Evolutionary conservation across 2,329 filamentous ascomycete species (phyloP), one percentile per base, ranked within the genome.

Genomic region (Helotiales sp.): DNA sequence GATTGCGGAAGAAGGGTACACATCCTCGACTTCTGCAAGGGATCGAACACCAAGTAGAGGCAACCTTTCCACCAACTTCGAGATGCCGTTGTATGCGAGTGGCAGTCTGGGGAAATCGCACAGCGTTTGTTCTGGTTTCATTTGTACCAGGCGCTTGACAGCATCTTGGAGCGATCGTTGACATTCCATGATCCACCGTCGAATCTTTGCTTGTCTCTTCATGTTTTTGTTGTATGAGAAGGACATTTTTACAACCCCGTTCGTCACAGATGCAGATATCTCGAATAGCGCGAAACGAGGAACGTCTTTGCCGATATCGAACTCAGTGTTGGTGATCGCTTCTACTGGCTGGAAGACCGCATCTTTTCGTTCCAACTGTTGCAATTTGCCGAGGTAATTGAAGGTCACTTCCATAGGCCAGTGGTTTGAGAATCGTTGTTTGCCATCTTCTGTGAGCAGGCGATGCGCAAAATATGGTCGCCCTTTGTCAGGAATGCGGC

Each of bases 311-410:
- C 66, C 61, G 17, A 43, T 43, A 43, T 43, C 40, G n/a, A 67
- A 64, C 32, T 66, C 64, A 30, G 28, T 59, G 5, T 24, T 24
- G 7, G 58, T 28, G 61, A 62, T 3, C 1, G 17, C 40, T 43
- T 20, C 40, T 20, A 43, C 40, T n/a, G 40, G 40, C 10, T 43
- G 40, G 40, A 76, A 70, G 6, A 81, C 69, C 61, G 78, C 74
- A 17, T 79, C 79, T 1, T 75, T 73, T 0, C 76, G 73, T 61
- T 84, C 82, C 1, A 83, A 74, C 40, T 83, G 80, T 68, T 84
- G 82, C 58, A 79, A 79, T 52, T 80, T 75, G 17, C 82, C 83
- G 0, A 80, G 76, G 66, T 84, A 86, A 72, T 86, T 85, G 75
- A 86, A 84, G 0, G 81, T 73, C 0, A 85, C 68, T 69, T 86